These are phyloP conservation scores for Hypoxylon cercidicola DNA, from an alignment of 495 filamentous ascomycete species.

Conservation along the genomic window DNA sequence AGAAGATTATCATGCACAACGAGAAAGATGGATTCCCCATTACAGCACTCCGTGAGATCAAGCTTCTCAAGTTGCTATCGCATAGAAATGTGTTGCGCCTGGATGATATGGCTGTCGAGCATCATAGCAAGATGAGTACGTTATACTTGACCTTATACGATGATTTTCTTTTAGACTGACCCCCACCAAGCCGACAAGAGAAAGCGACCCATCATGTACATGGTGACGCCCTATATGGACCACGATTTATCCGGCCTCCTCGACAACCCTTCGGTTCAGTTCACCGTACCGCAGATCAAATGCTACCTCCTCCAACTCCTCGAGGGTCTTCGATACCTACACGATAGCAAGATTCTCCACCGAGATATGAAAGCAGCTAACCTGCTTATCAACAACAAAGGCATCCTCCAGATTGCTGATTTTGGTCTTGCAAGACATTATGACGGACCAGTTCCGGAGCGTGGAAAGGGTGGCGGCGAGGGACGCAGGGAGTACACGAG, in stretches of 20 bases:
- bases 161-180: slow-evolving; percentile 20
- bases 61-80: slow-evolving; percentile 91
- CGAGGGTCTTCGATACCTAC: slow-evolving; percentile 87
- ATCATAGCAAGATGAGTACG: slow-evolving; percentile 70
- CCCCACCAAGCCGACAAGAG: slow-evolving; percentile 69
- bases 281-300: slow-evolving; percentile 92
- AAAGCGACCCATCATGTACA: slow-evolving; percentile 91
- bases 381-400: slow-evolving; percentile 92
- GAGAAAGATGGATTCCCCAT: slow-evolving; percentile 88
- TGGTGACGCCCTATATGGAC: slow-evolving; percentile 99
- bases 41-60: slow-evolving; percentile 87
- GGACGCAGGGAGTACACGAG: slow-evolving; percentile 91
- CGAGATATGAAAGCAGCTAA: slow-evolving; percentile 99
- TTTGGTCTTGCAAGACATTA: slow-evolving; percentile 96
- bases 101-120: slow-evolving; percentile 96
- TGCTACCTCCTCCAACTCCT: slow-evolving; percentile 97
- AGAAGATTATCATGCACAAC: slow-evolving; percentile 93
- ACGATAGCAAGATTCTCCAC: slow-evolving; percentile 89
- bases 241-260: slow-evolving; percentile 96
- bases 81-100: slow-evolving; percentile 89
- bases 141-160: slow-evolving; percentile 8
- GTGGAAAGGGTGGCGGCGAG: slow-evolving; percentile 84
- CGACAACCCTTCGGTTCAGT: slow-evolving; percentile 89
- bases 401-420: slow-evolving; percentile 95
- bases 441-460: slow-evolving; percentile 82